Conservation (phyloP, 768 basidiomycete species). For the Mycena vitilis region DNA sequence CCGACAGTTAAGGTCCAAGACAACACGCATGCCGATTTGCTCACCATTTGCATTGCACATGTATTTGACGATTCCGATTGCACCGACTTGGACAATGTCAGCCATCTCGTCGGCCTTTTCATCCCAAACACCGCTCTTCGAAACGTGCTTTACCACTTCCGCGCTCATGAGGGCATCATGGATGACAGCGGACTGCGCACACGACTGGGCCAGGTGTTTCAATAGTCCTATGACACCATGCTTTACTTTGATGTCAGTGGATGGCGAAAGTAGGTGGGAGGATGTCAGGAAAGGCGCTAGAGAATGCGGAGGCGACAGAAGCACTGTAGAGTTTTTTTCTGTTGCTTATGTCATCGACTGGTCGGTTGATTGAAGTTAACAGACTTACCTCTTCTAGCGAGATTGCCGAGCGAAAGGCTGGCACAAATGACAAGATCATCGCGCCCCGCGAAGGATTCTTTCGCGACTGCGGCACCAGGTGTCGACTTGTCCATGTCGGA, state of each 20-base stretch:
- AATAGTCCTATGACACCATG: slow-evolving; percentile 90
- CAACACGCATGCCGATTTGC: slow-evolving; percentile 36
- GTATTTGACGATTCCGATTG: slow-evolving; percentile 91
- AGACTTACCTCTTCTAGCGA: slow-evolving; percentile 76
- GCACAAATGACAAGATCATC: slow-evolving; percentile 90
- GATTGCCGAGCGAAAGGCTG: slow-evolving; percentile 83
- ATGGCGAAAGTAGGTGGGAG: slow-evolving; percentile 61
- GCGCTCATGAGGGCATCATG: slow-evolving; percentile 69
- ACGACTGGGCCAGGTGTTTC: slow-evolving; percentile 84
- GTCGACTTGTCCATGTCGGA: slow-evolving; percentile 48
- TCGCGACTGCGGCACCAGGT: slow-evolving; percentile 42
- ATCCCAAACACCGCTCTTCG: slow-evolving; percentile 75
- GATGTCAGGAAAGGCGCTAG: slow-evolving; percentile 74
- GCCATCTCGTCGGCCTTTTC: slow-evolving; percentile 81
- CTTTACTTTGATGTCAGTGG: slow-evolving; percentile 83
- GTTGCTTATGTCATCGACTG: slow-evolving; percentile 9
- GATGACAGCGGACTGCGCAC: slow-evolving; percentile 67
- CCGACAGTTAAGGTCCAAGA: slow-evolving; percentile 1
- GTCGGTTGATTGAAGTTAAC: slow-evolving; percentile 7
- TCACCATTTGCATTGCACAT: slow-evolving; percentile 82
- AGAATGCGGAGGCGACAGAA: slow-evolving; percentile 74
- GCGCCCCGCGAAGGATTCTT: slow-evolving; percentile 48
- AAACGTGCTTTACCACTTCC: slow-evolving; percentile 71
- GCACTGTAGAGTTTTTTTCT: slow-evolving; percentile 71
- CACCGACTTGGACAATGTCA: slow-evolving; percentile 87